Evolutionary conservation across 1,139 yeast species (phyloP).

Genomic region (Zygoascus hellenicus): DNA sequence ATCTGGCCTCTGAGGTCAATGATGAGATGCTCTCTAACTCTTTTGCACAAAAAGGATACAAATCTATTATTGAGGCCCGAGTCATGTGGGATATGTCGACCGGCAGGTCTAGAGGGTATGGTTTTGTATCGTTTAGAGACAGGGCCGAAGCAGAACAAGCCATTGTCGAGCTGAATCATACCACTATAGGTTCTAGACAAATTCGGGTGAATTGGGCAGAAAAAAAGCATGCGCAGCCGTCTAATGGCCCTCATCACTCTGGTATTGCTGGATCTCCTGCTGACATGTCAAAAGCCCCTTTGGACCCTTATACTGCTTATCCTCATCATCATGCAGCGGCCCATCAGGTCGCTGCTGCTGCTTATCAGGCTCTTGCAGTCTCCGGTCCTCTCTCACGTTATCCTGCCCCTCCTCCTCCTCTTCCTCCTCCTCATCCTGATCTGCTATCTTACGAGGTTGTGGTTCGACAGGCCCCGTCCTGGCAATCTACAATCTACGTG

Average conservation of each 20-base stretch:
- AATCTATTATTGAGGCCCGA: conserved; percentile 71
- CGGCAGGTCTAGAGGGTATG: conserved; percentile 86
- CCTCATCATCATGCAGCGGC: neutral
- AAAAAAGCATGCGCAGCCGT: conserved; percentile 41
- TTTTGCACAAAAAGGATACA: conserved; percentile 46
- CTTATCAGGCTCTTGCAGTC: conserved; percentile 2
- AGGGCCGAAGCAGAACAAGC: conserved; percentile 71
- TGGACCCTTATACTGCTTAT: neutral
- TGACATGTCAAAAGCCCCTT: conserved; percentile 28
- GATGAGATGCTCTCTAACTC: conserved; percentile 62
- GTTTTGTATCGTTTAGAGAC: conserved; percentile 74
- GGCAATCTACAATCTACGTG: conserved; percentile 85
- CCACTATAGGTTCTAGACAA: conserved; percentile 63
- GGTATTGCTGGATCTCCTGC: neutral
- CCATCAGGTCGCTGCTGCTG: conserved; percentile 1
- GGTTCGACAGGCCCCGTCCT: conserved; percentile 67
- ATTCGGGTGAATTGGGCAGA: conserved; percentile 89
- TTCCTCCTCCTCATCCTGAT: neutral
- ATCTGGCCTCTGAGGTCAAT: conserved; percentile 73
- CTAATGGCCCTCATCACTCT: neutral
- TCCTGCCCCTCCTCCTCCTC: neutral
- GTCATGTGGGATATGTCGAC: conserved; percentile 98
- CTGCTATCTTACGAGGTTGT: conserved; percentile 49
- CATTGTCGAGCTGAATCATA: conserved; percentile 69
- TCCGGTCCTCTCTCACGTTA: neutral